Evolutionary conservation across 805 yeast species (phyloP), one percentile per base, ranked within the genome.

Genomic region (Cyberlindnera amylophila): DNA sequence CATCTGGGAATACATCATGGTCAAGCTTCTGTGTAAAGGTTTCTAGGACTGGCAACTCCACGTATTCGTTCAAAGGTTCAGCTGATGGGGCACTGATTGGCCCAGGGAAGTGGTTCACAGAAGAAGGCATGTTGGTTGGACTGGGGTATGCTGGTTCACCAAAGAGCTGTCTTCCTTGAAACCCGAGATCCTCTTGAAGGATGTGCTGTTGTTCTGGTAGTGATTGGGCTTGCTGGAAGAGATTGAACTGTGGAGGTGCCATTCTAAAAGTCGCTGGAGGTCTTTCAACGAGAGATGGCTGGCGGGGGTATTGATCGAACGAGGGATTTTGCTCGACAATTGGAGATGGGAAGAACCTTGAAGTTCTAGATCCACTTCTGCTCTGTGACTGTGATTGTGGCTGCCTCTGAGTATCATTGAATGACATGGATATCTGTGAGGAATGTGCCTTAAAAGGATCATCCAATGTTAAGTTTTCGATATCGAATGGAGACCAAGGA

Each of bases 321-420:
- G 49, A 41, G 4, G 50, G 42, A 13, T 51, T 46, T 18, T 53
- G 55, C 11, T 46, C 46, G 10, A 49, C 43, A 29, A 38, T 23
- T 3, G 55, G 54, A 1, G 58, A 46, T 1, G 62, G 62, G 40
- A 57, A 57, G 40, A 57, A 57, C 32, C 62, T 48, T 4, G 62
- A 57, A 5, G 49, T 50, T 17, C 27, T 36, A 6, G 49, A 45
- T 2, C 46, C 49, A 28, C 17, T 36, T 23, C 50, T 16, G 26
- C 43, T 47, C 10, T 19, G 13, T 4, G 38, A 21, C 13, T 28
- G 47, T 26, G 36, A 35, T n/a, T 23, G 41, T 26, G 23, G 24
- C 10, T 32, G 23, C 14, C 42, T 17, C 24, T 21, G 24, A 21
- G 8, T 21, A 9, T 21, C 24, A 21, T 21, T 21, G 24, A 40